phyloP scores from a whole-genome alignment of 2,329 filamentous ascomycete species.

The Hirsutella thompsonii region DNA sequence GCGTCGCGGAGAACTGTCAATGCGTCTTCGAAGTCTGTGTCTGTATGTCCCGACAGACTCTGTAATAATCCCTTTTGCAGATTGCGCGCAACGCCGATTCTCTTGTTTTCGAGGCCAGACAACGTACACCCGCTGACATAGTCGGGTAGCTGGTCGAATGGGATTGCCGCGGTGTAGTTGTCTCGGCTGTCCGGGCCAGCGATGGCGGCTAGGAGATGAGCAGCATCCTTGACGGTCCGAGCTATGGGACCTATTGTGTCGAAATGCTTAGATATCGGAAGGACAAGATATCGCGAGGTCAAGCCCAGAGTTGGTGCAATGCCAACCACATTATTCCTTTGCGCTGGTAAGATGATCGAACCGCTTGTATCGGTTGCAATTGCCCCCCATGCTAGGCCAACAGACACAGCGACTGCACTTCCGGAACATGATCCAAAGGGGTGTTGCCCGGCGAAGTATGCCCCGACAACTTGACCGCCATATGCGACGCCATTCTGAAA shows the following conservation, averaged over 20 bases:
- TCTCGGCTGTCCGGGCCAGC: constrained; percentile 46
- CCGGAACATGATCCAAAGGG: constrained; percentile 49
- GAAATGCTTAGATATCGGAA: constrained; percentile 48
- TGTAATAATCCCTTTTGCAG: no score
- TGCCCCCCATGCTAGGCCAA: constrained; percentile 45
- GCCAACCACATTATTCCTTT: not conserved
- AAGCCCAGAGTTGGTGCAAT: not conserved
- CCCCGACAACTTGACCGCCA: constrained; percentile 47
- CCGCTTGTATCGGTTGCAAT: constrained; percentile 44
- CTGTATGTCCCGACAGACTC: no score
- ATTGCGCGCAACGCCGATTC: no score
- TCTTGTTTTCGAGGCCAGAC: no score
- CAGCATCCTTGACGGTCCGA: constrained; percentile 49
- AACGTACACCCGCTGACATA: constrained; percentile 50
- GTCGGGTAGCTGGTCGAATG: constrained; percentile 39
- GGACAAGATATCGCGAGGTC: not conserved
- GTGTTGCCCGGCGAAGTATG: constrained; percentile 48
- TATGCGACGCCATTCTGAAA: constrained; percentile 45
- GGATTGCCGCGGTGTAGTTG: constrained; percentile 38
- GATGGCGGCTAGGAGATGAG: constrained; percentile 46
- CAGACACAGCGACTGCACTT: constrained; percentile 42
- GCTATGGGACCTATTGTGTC: constrained; percentile 53
- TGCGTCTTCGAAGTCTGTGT: not conserved
- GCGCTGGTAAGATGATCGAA: constrained; percentile 13
- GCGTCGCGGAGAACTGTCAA: constrained; percentile 5